phyloP scores from a whole-genome alignment of 495 filamentous ascomycete genomes.

The Terfezia claveryi region DNA sequence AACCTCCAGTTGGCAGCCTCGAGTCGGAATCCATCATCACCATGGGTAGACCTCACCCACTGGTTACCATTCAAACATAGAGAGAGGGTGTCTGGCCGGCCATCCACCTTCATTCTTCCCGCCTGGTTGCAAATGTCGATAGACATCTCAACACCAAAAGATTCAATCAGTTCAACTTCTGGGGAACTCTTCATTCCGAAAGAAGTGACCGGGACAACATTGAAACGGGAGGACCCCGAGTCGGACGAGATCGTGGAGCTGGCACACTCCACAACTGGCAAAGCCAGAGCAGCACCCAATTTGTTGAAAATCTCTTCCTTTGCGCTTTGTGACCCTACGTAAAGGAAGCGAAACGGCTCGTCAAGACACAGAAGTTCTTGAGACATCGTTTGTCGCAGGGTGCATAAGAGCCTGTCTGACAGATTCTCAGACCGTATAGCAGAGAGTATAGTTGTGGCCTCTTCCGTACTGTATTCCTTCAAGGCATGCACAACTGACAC shows the following conservation, averaged over 20 bases:
- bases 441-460: constrained; percentile 28
- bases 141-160: constrained; percentile 41
- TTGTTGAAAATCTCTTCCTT: constrained; percentile 55
- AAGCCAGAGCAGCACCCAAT: constrained; percentile 38
- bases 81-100: constrained; percentile 27
- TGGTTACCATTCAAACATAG: constrained; percentile 38
- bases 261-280: constrained; percentile 27
- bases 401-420: constrained; percentile 28
- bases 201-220: constrained; percentile 49
- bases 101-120: constrained; percentile 23
- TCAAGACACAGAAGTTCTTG: constrained; percentile 37
- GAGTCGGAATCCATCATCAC: constrained; percentile 27
- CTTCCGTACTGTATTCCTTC: constrained; percentile 31
- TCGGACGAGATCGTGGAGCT: constrained; percentile 28
- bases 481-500: constrained; percentile 19
- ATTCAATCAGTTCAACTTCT: constrained; percentile 54
- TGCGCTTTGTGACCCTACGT: constrained; percentile 38
- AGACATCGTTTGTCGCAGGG: constrained; percentile 52
- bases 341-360: constrained; percentile 47
- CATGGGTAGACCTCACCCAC: constrained; percentile 25
- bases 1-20: constrained; percentile 36
- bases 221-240: constrained; percentile 33
- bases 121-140: constrained; percentile 50
- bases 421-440: constrained; percentile 19
- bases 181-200: constrained; percentile 41